Percentiles rank a stretch among this genome's conserved stretches.
phyloP scores from a whole-genome alignment of 1,139 yeast genomes.

The Lodderomyces beijingensis region DNA sequence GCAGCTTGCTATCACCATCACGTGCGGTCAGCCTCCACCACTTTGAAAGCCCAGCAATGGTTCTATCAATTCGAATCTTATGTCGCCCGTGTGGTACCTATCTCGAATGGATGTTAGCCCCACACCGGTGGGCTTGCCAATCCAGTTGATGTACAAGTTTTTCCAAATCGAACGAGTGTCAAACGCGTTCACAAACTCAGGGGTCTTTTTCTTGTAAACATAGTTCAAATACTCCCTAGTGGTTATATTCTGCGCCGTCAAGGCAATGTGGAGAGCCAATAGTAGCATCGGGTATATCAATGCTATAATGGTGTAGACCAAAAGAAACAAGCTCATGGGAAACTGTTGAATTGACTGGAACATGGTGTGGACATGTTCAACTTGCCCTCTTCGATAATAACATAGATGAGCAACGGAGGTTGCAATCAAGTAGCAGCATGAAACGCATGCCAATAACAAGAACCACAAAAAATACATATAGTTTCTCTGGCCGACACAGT shows the following conservation, averaged over 20 bases:
- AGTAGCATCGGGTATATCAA: conserved; percentile 53
- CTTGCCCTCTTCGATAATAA: conserved; percentile 15
- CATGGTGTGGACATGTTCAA: conserved; percentile 13
- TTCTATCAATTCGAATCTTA: conserved; percentile 30
- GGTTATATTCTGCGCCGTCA: conserved; percentile 58
- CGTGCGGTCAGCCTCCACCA: too few species aligned
- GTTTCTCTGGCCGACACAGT: conserved; percentile 37
- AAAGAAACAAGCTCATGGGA: conserved; percentile 48
- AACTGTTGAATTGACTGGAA: conserved; percentile 19
- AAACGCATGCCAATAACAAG: conserved; percentile 21
- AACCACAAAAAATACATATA: conserved; percentile 41
- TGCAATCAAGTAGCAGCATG: conserved; percentile 20
- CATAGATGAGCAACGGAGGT: conserved; percentile 27
- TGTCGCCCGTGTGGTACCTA: conserved; percentile 36
- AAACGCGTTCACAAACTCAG: conserved; percentile 38
- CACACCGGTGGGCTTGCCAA: conserved; percentile 46
- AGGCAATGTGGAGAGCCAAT: conserved; percentile 47
- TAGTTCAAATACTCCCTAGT: conserved; percentile 62
- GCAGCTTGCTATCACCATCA: too few species aligned
- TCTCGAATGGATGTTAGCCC: conserved; percentile 36
- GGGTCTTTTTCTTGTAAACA: conserved; percentile 16
- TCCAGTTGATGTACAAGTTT: conserved; percentile 47
- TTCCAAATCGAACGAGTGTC: conserved; percentile 28
- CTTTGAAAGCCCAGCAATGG: too few species aligned
- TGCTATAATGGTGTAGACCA: conserved; percentile 41